These are phyloP conservation scores for Chalciporus piperatus DNA, from an alignment of 768 basidiomycete genomes.

Conservation along the genomic window DNA sequence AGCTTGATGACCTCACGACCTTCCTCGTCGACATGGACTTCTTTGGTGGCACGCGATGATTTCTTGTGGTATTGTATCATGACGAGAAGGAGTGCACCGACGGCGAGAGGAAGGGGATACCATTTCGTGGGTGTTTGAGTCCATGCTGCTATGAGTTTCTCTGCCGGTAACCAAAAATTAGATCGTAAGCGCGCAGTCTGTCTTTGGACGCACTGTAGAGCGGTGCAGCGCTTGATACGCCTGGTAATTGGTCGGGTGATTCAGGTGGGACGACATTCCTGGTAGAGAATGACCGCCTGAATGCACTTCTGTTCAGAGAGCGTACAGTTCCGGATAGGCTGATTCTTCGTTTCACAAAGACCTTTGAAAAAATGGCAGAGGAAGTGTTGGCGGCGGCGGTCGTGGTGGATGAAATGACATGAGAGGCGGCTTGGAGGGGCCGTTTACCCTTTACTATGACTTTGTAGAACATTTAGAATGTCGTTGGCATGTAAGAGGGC, in stretches of 20 bases:
- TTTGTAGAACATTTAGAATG: slow-evolving; percentile 30
- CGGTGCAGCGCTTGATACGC: slow-evolving; percentile 36
- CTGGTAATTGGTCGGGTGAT: slow-evolving; percentile 47
- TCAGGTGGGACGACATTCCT: slow-evolving; percentile 29
- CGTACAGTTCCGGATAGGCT: slow-evolving; percentile 32
- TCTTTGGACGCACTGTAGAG: slow-evolving; percentile 41
- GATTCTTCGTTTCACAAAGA: slow-evolving; percentile 32
- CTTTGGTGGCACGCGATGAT: slow-evolving; percentile 44
- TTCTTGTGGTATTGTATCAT: slow-evolving; percentile 73
- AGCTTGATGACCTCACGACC: slow-evolving; percentile 78
- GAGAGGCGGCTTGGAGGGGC: slow-evolving; percentile 56
- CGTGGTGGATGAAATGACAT: slow-evolving; percentile 28
- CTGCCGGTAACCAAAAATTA: slow-evolving; percentile 31
- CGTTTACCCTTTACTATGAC: slow-evolving; percentile 43
- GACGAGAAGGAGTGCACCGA: slow-evolving; percentile 85
- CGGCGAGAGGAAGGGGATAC: slow-evolving; percentile 91
- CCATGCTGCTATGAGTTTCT: slow-evolving; percentile 74
- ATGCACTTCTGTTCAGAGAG: slow-evolving; percentile 23
- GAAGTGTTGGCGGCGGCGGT: slow-evolving; percentile 30
- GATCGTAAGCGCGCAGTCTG: not conserved
- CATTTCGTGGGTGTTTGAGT: slow-evolving; percentile 86
- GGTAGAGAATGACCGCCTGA: slow-evolving; percentile 25
- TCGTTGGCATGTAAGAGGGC: slow-evolving; percentile 15
- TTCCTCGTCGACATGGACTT: slow-evolving; percentile 78
- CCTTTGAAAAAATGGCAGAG: slow-evolving; percentile 30